These are phyloP conservation scores for Epichloe sibirici DNA, from an alignment of 2,329 filamentous ascomycete genomes.

Conservation along the genomic window DNA sequence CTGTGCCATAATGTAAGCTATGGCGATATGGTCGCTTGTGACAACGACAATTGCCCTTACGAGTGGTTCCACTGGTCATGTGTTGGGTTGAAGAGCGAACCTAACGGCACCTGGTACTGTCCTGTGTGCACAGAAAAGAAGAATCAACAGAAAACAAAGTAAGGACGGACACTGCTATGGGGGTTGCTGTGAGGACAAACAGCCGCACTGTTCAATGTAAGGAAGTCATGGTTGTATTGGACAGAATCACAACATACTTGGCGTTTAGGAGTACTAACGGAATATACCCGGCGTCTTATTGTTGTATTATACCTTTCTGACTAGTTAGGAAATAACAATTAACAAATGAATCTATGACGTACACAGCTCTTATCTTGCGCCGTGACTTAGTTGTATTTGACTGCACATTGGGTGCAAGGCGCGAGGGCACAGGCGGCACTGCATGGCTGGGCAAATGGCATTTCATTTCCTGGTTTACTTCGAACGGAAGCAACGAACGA, in stretches of 20 bases:
- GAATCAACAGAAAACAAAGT: constrained; percentile 30
- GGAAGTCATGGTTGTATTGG: background rate
- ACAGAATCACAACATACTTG: background rate
- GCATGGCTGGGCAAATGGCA: background rate
- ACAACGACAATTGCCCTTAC: constrained; percentile 68
- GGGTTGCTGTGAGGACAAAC: background rate
- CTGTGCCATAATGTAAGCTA: constrained; percentile 73
- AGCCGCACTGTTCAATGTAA: background rate
- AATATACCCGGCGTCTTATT: background rate
- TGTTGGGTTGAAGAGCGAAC: constrained; percentile 55
- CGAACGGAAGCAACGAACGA: constrained; percentile 28
- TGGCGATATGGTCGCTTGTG: constrained; percentile 81
- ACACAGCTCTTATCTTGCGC: no score
- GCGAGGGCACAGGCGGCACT: background rate
- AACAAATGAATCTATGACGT: background rate
- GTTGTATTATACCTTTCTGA: background rate
- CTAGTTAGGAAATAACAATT: background rate
- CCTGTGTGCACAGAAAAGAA: constrained; percentile 46
- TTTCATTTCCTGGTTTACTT: background rate
- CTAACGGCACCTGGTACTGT: constrained; percentile 56
- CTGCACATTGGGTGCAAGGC: background rate
- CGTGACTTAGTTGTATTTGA: no score
- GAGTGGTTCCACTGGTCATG: constrained; percentile 85
- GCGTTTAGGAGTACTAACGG: background rate
- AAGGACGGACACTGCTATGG: background rate